Conservation (phyloP, 2,329 filamentous ascomycete genomes). For the Colletotrichum sp. region DNA sequence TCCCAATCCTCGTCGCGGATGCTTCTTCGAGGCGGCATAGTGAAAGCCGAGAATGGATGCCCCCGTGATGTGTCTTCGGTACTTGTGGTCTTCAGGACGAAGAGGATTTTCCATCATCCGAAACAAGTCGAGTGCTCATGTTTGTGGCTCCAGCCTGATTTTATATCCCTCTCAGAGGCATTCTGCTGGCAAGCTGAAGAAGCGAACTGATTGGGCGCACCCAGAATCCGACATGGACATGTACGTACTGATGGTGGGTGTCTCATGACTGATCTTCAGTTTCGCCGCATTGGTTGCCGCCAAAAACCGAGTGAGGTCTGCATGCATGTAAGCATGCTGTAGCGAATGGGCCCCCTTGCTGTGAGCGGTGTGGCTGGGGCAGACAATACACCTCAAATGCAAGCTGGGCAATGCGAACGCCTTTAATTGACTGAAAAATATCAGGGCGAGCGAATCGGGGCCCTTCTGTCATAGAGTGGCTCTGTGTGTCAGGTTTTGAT, state of each 20-base stretch:
- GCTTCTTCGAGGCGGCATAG: background rate
- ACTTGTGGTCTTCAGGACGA: rapidly evolving
- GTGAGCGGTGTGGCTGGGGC: background rate
- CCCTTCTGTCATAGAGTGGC: background rate
- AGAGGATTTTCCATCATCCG: rapidly evolving
- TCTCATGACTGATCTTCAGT: background rate
- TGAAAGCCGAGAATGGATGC: background rate
- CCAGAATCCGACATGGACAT: background rate
- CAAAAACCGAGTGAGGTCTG: background rate
- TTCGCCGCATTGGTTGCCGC: background rate
- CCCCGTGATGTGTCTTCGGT: background rate
- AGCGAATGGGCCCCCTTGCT: background rate
- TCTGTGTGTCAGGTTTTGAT: rapidly evolving
- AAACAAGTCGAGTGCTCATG: background rate
- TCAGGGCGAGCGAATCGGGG: background rate
- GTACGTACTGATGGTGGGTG: background rate
- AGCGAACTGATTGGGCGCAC: background rate
- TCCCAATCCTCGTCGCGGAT: background rate
- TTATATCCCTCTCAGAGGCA: background rate
- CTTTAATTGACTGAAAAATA: background rate
- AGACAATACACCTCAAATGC: background rate
- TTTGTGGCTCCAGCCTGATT: background rate
- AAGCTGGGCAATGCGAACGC: rapidly evolving
- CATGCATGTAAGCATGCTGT: background rate
- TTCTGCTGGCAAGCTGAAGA: background rate